Conservation (phyloP, 1,139 yeast genomes). For the Taphrina confusa region DNA sequence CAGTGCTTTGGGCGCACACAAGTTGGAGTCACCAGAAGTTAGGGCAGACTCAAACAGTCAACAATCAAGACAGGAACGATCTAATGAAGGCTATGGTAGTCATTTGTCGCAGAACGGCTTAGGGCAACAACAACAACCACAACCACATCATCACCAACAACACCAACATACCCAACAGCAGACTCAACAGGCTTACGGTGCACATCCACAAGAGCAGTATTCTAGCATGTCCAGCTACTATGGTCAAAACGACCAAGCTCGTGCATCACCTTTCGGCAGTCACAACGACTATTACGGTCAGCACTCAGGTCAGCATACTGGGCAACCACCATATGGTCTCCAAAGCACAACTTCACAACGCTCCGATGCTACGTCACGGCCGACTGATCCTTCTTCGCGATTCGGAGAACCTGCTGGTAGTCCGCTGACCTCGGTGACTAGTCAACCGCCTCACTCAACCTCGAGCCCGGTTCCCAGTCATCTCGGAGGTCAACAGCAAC, state of each 20-base stretch:
- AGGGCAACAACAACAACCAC: neutral
- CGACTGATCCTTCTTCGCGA: constrained; percentile 1
- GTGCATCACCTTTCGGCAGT: constrained; percentile 18
- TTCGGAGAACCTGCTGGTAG: constrained; percentile 11
- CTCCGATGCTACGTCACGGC: constrained; percentile 5
- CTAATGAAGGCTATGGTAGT: constrained; percentile 11
- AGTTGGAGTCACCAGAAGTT: neutral
- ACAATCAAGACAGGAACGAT: constrained; percentile 1
- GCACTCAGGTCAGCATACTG: neutral
- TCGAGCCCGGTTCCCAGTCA: constrained; percentile 24
- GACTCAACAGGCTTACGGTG: constrained; percentile 1
- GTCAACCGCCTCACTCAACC: constrained; percentile 21
- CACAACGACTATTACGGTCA: constrained; percentile 26
- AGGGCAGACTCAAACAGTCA: neutral
- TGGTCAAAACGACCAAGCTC: constrained; percentile 22
- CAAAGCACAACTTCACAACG: constrained; percentile 10
- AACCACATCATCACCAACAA: constrained; percentile 4
- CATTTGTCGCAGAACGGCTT: neutral
- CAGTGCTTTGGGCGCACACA: neutral
- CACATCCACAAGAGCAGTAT: constrained; percentile 26
- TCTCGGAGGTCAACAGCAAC: constrained; percentile 22
- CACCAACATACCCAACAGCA: constrained; percentile 5
- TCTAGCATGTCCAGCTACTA: constrained; percentile 26
- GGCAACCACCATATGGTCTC: constrained; percentile 2
- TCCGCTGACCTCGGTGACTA: constrained; percentile 16